Base-by-base conservation (phyloP, 176 grass and related monocot genomes). In the Luzula sylvatica region DNA sequence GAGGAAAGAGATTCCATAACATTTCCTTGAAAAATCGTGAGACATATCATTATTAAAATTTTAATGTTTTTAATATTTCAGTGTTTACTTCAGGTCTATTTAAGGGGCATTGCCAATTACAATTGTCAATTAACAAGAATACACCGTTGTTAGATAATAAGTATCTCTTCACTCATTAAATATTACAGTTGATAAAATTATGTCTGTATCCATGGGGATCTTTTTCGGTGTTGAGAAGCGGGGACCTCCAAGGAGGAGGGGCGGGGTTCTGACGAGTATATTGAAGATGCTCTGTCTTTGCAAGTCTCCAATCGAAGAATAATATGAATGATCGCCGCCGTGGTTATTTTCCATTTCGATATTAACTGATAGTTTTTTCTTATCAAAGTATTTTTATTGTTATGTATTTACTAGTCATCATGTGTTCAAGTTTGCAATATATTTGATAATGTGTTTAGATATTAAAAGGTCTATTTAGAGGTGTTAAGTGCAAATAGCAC, bases 81-180 rank as follows among this genome's bases (percentile, higher is more conserved):
- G 7, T 49, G 9, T 35, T 35, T 35, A 35, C 30, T 35, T 35
- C 7, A 35, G 30, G 30, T 35, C 30, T 35, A 35, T 35, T 7
- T 35, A 35, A 35, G 30, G 5, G 5, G 30, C 30, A 35, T 35
- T 35, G 30, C 30, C 30, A 35, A 7, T 4, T 2, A 4, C 30
- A 35, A 35, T 35, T 35, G 30, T 9, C 30, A 35, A 35, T 50
- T 53, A 61, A 66, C 67, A 45, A 20, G 65, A 62, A 77, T 65
- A 42, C 43, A 8, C 52, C 35, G 12, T 19, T 54, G 46, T 59
- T 58, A n/a, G 32, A 40, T 15, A 52, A 43, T 15, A 5, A 63
- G 12, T 11, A 38, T 16, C 55, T 17, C 25, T 14, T 4, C 26
- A 3, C 0, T 29, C 23, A 35, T 32, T 16, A 6, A 11, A 14